Conservation (phyloP, 1,139 yeast genomes). For the Nakaseomyces bracarensis region DNA sequence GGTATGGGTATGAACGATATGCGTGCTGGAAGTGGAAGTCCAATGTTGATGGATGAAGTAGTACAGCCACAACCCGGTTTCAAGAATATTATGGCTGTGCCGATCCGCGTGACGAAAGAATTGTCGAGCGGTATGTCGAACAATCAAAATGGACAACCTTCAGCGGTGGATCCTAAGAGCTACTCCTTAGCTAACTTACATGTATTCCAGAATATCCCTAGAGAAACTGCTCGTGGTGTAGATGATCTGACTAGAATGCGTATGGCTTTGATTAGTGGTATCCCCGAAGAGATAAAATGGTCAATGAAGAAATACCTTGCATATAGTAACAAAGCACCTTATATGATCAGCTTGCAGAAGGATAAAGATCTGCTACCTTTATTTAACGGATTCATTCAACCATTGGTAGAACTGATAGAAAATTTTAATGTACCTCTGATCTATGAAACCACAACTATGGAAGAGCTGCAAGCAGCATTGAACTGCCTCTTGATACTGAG, state of each 20-base stretch:
- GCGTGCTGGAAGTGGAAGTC: constrained; percentile 4
- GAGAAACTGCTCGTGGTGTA: constrained; percentile 39
- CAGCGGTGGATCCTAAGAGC: constrained; percentile 19
- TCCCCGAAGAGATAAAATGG: constrained; percentile 51
- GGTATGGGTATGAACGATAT: neutral
- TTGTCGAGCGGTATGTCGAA: constrained; percentile 24
- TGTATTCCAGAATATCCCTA: constrained; percentile 30
- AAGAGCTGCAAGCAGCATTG: constrained; percentile 26
- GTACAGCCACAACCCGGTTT: constrained; percentile 11
- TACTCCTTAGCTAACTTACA: constrained; percentile 28
- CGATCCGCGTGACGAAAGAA: constrained; percentile 25
- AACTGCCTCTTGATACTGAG: constrained; percentile 48
- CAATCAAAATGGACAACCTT: no score
- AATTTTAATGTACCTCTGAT: constrained; percentile 23
- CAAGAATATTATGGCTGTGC: constrained; percentile 24
- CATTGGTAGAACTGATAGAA: constrained; percentile 20
- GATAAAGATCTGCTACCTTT: constrained; percentile 25
- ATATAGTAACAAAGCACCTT: constrained; percentile 32
- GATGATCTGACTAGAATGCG: constrained; percentile 48
- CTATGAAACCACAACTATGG: constrained; percentile 14
- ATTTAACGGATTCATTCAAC: constrained; percentile 21
- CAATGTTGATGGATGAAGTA: constrained; percentile 1
- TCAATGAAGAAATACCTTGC: constrained; percentile 39
- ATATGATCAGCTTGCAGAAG: constrained; percentile 28
- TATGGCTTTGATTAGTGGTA: constrained; percentile 49